A percentile compares a stretch with the other conserved stretches of the same genome.
These are phyloP conservation scores for Pseudogymnoascus pannorum DNA, from an alignment of 2,329 filamentous ascomycete species.

Conservation along the genomic window DNA sequence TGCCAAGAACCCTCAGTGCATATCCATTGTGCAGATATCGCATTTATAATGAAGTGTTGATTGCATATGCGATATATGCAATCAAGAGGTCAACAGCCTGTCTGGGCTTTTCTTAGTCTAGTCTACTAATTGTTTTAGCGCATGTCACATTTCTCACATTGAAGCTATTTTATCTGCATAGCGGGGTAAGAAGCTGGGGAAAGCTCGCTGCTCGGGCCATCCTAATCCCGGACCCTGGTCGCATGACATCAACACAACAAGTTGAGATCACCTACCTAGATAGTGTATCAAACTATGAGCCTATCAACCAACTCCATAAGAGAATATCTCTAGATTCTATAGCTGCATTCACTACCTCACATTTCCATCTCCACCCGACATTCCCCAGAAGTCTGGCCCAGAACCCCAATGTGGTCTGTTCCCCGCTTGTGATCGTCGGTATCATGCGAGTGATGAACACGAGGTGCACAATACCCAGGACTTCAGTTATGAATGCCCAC, in stretches of 20 bases:
- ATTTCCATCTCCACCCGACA: not conserved
- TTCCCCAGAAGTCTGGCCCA: not conserved
- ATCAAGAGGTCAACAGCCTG: not conserved
- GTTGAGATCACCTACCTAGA: not conserved
- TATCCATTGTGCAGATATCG: not conserved
- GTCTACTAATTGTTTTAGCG: not conserved
- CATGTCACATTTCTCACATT: not conserved
- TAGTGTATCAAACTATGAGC: not conserved
- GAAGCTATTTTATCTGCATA: not conserved
- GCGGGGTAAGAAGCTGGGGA: not conserved
- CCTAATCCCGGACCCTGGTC: not conserved
- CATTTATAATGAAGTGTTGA: not conserved
- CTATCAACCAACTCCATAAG: not conserved
- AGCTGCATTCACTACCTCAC: not conserved
- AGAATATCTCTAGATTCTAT: not conserved
- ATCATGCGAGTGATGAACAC: slow-evolving; percentile 2
- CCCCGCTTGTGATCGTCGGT: slow-evolving; percentile 3
- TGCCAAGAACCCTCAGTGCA: slow-evolving; percentile 1
- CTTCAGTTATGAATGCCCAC: not conserved
- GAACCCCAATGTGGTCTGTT: not conserved
- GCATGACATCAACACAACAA: not conserved
- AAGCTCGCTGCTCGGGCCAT: slow-evolving; percentile 1
- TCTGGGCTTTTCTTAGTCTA: not conserved
- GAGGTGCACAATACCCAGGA: not conserved
- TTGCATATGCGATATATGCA: not conserved